Conservation (phyloP, 176 grass and related monocot genomes). For the Zoysia pacifica region DNA sequence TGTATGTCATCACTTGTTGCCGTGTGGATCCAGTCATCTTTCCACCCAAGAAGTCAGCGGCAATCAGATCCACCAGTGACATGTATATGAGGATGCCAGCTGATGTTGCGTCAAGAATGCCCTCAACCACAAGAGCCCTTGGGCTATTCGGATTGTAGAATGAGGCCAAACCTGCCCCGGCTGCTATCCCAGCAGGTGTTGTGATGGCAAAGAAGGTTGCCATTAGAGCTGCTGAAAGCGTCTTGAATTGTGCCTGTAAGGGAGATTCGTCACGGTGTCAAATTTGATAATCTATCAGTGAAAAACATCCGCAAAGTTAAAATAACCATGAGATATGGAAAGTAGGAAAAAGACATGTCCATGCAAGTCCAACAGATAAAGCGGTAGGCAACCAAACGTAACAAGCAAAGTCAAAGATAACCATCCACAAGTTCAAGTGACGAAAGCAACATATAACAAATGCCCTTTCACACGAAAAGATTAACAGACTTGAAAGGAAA, state of each 20-base stretch:
- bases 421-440: background rate
- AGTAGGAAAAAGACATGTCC: background rate
- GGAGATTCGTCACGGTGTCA: background rate
- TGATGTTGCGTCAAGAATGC: slow-evolving; percentile 78
- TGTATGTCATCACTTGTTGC: slow-evolving; percentile 57
- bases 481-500: background rate
- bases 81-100: slow-evolving; percentile 95
- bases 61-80: slow-evolving; percentile 88
- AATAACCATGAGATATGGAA: background rate
- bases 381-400: background rate
- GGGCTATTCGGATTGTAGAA: slow-evolving; percentile 82
- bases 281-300: background rate
- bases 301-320: background rate
- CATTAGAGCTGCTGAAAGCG: slow-evolving; percentile 55
- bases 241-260: slow-evolving; percentile 72
- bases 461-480: background rate
- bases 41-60: slow-evolving; percentile 67
- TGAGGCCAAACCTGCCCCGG: slow-evolving; percentile 51
- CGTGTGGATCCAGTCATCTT: slow-evolving; percentile 45
- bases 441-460: background rate
- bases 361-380: background rate
- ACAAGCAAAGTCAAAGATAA: background rate
- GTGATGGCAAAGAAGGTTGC: slow-evolving; percentile 83
- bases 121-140: slow-evolving; percentile 65
- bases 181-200: slow-evolving; percentile 70